A percentile compares a stretch with the other conserved stretches of the same genome.
phyloP scores from a whole-genome alignment of 164 flowering plant species.

The Berberis thunbergii region DNA sequence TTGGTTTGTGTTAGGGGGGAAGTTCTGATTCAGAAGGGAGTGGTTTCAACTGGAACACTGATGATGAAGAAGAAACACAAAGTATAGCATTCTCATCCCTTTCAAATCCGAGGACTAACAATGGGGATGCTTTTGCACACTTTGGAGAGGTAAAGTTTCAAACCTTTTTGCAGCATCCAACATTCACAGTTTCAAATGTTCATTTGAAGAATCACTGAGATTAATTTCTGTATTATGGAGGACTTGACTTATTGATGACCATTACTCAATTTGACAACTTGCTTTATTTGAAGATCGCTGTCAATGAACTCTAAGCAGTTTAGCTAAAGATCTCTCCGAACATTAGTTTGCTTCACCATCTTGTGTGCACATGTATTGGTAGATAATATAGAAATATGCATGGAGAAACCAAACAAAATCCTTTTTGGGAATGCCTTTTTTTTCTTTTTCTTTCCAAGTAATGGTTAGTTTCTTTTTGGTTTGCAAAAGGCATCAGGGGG shows the following conservation, averaged over 20 bases:
- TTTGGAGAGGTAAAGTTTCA: conserved; percentile 29
- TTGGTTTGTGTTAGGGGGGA: conserved; percentile 12
- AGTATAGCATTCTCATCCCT: conserved; percentile 13
- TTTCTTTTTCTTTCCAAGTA: too few species aligned
- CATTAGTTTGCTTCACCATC: too few species aligned
- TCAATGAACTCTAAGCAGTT: not conserved
- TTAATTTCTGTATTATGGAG: not conserved
- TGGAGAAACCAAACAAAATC: not conserved
- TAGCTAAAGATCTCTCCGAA: not conserved
- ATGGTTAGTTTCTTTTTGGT: too few species aligned
- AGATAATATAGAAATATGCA: too few species aligned
- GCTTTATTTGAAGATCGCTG: too few species aligned
- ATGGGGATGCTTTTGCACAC: conserved; percentile 9
- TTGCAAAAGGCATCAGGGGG: too few species aligned
- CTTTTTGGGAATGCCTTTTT: too few species aligned
- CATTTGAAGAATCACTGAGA: not conserved
- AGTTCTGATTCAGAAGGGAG: conserved; percentile 16
- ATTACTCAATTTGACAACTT: not conserved
- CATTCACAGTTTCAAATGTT: not conserved
- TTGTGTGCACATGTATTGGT: not conserved
- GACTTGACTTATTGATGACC: not conserved
- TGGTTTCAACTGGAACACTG: conserved; percentile 27
- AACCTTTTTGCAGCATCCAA: not conserved
- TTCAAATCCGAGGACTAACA: conserved; percentile 10
- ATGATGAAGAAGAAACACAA: conserved; percentile 39